phyloP scores from a whole-genome alignment of 441 rosid species.

The Erodium moschatum region DNA sequence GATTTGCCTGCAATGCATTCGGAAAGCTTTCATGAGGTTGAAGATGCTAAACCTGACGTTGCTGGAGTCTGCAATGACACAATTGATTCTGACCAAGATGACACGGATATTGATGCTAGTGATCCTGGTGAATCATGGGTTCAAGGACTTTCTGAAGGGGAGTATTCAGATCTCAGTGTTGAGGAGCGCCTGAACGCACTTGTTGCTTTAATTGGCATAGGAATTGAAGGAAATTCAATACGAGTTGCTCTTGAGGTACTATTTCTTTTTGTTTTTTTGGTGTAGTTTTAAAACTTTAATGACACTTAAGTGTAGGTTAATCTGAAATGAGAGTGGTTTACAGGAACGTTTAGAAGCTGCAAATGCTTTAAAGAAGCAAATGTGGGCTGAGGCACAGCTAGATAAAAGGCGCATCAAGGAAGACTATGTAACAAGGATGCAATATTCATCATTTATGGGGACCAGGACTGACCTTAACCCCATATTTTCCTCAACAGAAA shows the following conservation, averaged over 20 bases:
- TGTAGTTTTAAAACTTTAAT: constrained; percentile 8
- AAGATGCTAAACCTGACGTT: constrained; percentile 28
- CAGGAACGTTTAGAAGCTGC: constrained; percentile 90
- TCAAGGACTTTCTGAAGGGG: constrained; percentile 73
- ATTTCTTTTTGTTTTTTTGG: constrained; percentile 18
- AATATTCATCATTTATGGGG: constrained; percentile 40
- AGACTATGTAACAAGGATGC: constrained; percentile 45
- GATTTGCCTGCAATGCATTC: constrained; percentile 29
- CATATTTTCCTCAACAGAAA: constrained; percentile 29
- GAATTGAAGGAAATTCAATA: constrained; percentile 67
- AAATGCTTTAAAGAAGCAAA: constrained; percentile 73
- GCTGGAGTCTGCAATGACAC: constrained; percentile 27
- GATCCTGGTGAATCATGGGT: constrained; percentile 71
- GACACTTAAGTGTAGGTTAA: constrained; percentile 8
- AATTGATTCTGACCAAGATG: constrained; percentile 34
- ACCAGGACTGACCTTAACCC: constrained; percentile 43
- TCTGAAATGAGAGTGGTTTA: constrained; percentile 25
- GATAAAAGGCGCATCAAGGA: constrained; percentile 79
- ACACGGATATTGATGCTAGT: constrained; percentile 60
- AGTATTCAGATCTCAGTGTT: constrained; percentile 58
- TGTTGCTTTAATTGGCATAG: constrained; percentile 58
- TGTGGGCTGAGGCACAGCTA: constrained; percentile 86
- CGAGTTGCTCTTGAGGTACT: constrained; percentile 61
- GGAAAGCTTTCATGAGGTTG: constrained; percentile 26
- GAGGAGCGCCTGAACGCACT: constrained; percentile 80